These are phyloP conservation scores for Tieghemostelium lacteum DNA, from an alignment of 78 protist genomes.

Conservation along the genomic window DNA sequence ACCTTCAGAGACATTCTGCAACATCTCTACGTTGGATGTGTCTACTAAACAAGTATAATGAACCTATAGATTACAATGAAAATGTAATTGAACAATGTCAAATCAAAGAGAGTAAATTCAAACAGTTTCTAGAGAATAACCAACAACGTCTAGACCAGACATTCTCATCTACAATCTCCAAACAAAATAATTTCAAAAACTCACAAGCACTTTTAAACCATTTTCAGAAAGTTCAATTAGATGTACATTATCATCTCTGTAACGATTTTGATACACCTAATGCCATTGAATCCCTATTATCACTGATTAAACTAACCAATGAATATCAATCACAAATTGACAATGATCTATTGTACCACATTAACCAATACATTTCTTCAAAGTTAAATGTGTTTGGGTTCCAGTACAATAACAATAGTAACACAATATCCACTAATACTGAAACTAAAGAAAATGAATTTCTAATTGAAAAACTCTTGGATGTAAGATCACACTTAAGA, in stretches of 20 bases:
- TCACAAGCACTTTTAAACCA: constrained; percentile 6
- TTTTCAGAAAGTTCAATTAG: constrained; percentile 7
- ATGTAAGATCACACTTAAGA: constrained; percentile 1
- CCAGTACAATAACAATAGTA: neutral
- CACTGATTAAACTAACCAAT: constrained; percentile 18
- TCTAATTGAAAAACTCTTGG: neutral
- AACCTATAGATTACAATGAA: too few relatives aligned
- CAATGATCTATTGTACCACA: constrained; percentile 32
- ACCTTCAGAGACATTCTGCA: neutral
- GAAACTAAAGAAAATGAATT: neutral
- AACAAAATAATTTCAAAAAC: neutral
- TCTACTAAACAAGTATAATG: constrained; percentile 7
- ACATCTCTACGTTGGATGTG: constrained; percentile 14
- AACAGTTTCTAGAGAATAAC: too few relatives aligned
- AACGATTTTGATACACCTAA: constrained; percentile 74
- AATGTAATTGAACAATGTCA: constrained; percentile 6
- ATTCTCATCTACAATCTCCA: neutral
- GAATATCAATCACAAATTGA: neutral
- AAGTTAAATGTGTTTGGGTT: constrained; percentile 40
- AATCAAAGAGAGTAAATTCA: too few relatives aligned
- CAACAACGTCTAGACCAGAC: neutral
- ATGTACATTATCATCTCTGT: constrained; percentile 7
- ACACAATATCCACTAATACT: neutral
- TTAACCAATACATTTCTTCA: constrained; percentile 2
- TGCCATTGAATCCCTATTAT: constrained; percentile 4